These are phyloP conservation scores for Elsinoe australis DNA, from an alignment of 2,329 filamentous ascomycete genomes.

Conservation along the genomic window DNA sequence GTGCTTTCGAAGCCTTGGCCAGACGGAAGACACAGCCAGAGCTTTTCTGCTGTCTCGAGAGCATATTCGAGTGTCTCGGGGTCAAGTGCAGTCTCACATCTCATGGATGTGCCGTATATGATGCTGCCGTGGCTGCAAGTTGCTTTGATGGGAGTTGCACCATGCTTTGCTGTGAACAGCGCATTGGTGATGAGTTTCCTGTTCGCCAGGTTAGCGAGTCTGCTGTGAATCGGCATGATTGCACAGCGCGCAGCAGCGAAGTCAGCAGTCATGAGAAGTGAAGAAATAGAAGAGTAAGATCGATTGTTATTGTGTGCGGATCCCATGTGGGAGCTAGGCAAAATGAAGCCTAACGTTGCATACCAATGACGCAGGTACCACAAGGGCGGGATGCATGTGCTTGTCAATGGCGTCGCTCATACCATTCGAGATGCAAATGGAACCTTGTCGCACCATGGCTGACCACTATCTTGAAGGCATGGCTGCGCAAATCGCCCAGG, in stretches of 20 bases:
- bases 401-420: constrained; percentile 18
- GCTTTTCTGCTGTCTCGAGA: constrained; percentile 2
- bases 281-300: background rate
- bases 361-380: background rate
- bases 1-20: background rate
- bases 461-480: too few relatives aligned
- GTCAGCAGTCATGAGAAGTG: background rate
- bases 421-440: too few relatives aligned
- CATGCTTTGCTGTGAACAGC: background rate
- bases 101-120: background rate
- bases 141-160: background rate
- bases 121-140: background rate
- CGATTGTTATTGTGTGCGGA: background rate
- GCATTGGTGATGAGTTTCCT: constrained; percentile 6
- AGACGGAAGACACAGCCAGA: background rate
- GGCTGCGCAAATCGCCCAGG: too few relatives aligned
- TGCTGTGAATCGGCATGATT: constrained; percentile 5
- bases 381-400: background rate
- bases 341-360: background rate
- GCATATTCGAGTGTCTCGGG: background rate
- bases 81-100: background rate
- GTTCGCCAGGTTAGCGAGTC: constrained; percentile 3
- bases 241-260: background rate
- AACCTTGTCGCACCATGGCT: too few relatives aligned
- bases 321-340: background rate